A percentile compares a stretch with the other conserved stretches of the same genome.
Evolutionary conservation across 306 rosid genomes (phyloP).

Genomic region (Pterocarpus santalinus): DNA sequence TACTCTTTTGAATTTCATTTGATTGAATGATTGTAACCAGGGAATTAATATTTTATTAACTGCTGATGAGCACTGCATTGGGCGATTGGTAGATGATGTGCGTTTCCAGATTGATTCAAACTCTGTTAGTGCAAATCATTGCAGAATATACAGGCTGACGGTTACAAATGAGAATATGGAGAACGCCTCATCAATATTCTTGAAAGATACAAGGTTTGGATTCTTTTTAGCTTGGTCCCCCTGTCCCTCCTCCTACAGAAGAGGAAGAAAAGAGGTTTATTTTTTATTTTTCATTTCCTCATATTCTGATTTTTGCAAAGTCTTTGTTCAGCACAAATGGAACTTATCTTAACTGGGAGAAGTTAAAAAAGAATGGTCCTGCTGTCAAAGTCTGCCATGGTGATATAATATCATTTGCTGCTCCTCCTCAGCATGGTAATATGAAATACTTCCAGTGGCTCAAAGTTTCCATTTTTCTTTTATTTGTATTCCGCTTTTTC

Average conservation of each 20-base stretch:
- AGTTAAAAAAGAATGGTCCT: conserved; percentile 61
- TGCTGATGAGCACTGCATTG: conserved; percentile 76
- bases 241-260: background rate
- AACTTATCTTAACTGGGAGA: conserved; percentile 90
- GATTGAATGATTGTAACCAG: conserved; percentile 55
- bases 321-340: conserved; percentile 81
- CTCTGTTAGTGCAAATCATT: conserved; percentile 79
- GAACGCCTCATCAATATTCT: conserved; percentile 55
- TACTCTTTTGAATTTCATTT: conserved; percentile 10
- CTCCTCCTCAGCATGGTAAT: conserved; percentile 88
- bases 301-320: conserved; percentile 45
- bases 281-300: background rate
- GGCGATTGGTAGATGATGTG: conserved; percentile 68
- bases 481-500: conserved; percentile 1
- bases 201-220: conserved; percentile 86
- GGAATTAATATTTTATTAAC: conserved; percentile 81
- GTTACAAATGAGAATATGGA: conserved; percentile 60
- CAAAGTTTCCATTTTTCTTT: background rate
- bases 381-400: conserved; percentile 82
- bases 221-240: conserved; percentile 27
- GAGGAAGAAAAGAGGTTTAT: conserved; percentile 4
- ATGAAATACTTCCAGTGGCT: conserved; percentile 18
- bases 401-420: conserved; percentile 88
- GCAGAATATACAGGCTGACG: conserved; percentile 70
- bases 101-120: conserved; percentile 81